These are phyloP conservation scores for Xerophyta viscosa DNA, from an alignment of 106 monocot species.

Conservation along the genomic window DNA sequence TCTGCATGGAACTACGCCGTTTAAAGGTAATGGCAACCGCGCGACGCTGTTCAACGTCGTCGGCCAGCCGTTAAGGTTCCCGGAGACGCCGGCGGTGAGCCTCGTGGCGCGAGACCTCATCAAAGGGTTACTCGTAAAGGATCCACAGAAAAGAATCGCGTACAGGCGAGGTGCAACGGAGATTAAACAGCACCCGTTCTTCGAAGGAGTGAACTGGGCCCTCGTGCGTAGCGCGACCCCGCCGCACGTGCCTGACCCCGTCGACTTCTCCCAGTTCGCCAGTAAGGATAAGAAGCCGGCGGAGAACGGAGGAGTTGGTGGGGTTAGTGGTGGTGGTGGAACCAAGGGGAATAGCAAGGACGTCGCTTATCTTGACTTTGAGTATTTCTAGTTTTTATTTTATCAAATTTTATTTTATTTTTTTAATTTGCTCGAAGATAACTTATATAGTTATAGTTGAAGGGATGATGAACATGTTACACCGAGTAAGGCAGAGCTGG, in stretches of 20 bases:
- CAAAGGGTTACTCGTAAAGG: conserved; percentile 26
- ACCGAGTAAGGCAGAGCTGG: no score
- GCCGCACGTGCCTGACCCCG: conserved; percentile 21
- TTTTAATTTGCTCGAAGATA: no score
- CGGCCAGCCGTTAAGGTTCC: conserved; percentile 32
- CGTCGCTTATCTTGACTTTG: no score
- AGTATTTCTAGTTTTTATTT: no score
- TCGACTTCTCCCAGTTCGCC: conserved; percentile 6
- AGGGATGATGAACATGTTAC: no score
- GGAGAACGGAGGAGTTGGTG: background rate
- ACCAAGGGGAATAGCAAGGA: background rate
- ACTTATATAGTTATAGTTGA: no score
- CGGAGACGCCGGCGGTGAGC: conserved; percentile 22
- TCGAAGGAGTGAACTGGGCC: conserved; percentile 49
- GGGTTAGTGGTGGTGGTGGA: background rate
- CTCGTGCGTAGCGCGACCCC: conserved; percentile 31
- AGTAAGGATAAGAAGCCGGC: background rate
- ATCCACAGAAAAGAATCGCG: conserved; percentile 28
- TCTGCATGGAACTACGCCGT: conserved; percentile 34
- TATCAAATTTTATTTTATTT: no score
- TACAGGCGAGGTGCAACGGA: conserved; percentile 31
- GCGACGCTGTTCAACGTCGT: conserved; percentile 37
- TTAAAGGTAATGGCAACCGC: conserved; percentile 39
- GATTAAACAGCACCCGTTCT: conserved; percentile 45
- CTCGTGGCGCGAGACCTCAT: conserved; percentile 29